A percentile compares a stretch with the other conserved stretches of the same genome.
phyloP scores from a whole-genome alignment of 225 moss, liverwort and hornwort species.

The Physcomitrium patens region DNA sequence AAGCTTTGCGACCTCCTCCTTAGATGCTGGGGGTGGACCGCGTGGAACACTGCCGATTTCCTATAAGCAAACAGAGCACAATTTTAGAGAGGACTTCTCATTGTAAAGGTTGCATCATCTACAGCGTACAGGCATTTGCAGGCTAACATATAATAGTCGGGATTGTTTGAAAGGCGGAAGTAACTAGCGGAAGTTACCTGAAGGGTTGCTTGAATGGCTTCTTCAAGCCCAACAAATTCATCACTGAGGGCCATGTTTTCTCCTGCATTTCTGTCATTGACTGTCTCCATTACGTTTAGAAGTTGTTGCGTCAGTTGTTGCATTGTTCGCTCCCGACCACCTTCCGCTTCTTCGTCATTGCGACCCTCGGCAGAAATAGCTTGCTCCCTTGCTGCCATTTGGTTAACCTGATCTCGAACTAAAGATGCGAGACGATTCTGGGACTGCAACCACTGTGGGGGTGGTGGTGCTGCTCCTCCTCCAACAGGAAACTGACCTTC shows the following conservation, averaged over 20 bases:
- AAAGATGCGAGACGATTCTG: slow-evolving; percentile 62
- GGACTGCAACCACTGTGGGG: slow-evolving; percentile 78
- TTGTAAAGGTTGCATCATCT: neutral
- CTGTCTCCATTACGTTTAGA: slow-evolving; percentile 57
- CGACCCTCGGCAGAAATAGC: slow-evolving; percentile 30
- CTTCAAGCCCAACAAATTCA: slow-evolving; percentile 75
- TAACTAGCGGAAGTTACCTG: slow-evolving; percentile 46
- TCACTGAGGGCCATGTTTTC: slow-evolving; percentile 41
- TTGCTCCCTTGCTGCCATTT: slow-evolving; percentile 48
- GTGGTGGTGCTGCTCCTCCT: slow-evolving; percentile 73
- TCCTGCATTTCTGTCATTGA: slow-evolving; percentile 46
- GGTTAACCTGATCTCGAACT: slow-evolving; percentile 47
- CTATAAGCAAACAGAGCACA: slow-evolving; percentile 35
- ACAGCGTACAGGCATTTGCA: neutral
- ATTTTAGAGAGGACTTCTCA: slow-evolving; percentile 17
- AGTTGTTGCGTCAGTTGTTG: slow-evolving; percentile 73
- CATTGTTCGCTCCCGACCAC: slow-evolving; percentile 52
- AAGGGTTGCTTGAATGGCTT: slow-evolving; percentile 91
- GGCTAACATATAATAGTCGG: slow-evolving; percentile 1
- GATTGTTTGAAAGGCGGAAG: neutral
- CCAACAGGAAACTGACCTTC: slow-evolving; percentile 92
- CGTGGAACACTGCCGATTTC: slow-evolving; percentile 74
- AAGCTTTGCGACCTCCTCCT: slow-evolving; percentile 92
- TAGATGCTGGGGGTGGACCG: slow-evolving; percentile 94
- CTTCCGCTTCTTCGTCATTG: slow-evolving; percentile 37